A percentile compares a stretch with the other conserved stretches of the same genome.
These are phyloP conservation scores for Chlamydomonas incerta DNA, from an alignment of 139 green algal genomes.

Conservation along the genomic window DNA sequence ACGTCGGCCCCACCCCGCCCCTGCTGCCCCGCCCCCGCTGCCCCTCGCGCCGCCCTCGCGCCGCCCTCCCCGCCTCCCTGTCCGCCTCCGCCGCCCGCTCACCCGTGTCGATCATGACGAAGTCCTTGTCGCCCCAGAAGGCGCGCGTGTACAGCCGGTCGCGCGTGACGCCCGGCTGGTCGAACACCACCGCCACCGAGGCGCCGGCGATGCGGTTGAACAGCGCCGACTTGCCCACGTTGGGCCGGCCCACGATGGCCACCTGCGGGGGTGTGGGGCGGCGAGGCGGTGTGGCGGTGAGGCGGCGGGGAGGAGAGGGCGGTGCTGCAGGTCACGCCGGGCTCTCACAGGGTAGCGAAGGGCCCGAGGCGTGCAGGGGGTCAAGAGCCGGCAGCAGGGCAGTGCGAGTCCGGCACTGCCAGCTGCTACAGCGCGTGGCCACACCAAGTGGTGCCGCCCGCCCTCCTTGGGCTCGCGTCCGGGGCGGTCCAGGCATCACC, in stretches of 20 bases:
- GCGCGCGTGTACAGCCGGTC: conserved; percentile 93
- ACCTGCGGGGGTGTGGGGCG: not conserved
- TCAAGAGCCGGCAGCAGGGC: too few relatives aligned
- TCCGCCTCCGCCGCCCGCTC: not conserved
- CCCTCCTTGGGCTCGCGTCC: too few relatives aligned
- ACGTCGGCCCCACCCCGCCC: not conserved
- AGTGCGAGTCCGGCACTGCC: too few relatives aligned
- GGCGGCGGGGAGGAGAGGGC: not conserved
- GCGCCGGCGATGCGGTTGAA: conserved; percentile 94
- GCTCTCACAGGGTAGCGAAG: too few relatives aligned
- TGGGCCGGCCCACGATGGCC: conserved; percentile 94
- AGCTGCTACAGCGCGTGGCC: too few relatives aligned
- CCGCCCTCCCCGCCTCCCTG: too few relatives aligned
- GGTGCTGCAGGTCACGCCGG: too few relatives aligned
- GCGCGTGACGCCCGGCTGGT: conserved; percentile 94
- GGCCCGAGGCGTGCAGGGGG: too few relatives aligned
- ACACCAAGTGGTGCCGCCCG: too few relatives aligned
- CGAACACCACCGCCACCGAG: conserved; percentile 93
- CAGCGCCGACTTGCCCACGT: conserved; percentile 97
- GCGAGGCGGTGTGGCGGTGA: too few relatives aligned
- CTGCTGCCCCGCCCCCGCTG: not conserved
- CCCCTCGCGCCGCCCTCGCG: too few relatives aligned
- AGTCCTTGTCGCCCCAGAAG: conserved; percentile 91
- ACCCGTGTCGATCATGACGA: conserved; percentile 97
- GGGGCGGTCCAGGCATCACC: too few relatives aligned